phyloP scores from a whole-genome alignment of 441 rosid genomes.

The Populus hybrid region DNA sequence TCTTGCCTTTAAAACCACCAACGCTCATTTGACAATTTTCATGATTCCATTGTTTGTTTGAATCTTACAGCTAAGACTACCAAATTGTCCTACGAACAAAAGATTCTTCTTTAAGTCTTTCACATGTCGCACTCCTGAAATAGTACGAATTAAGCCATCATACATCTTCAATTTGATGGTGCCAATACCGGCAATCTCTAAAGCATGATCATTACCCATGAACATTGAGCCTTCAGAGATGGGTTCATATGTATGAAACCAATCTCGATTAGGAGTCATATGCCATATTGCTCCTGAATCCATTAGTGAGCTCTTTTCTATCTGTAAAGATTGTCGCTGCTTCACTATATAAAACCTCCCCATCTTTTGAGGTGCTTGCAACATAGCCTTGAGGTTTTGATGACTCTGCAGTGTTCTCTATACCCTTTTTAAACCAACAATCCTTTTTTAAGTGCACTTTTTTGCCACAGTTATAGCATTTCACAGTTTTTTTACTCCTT shows the following conservation, averaged over 20 bases:
- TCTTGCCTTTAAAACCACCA: no score
- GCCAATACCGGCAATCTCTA: not conserved
- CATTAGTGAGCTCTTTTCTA: not conserved
- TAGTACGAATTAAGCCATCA: not conserved
- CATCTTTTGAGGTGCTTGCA: not conserved
- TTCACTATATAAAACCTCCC: no score
- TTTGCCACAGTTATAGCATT: not conserved
- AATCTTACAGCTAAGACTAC: no score
- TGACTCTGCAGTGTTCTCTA: no score
- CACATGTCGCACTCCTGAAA: not conserved
- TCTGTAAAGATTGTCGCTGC: no score
- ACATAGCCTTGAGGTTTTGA: not conserved
- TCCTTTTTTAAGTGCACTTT: not conserved
- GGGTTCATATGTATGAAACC: not conserved
- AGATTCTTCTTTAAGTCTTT: not conserved
- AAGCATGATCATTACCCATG: not conserved
- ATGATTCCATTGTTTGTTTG: no score
- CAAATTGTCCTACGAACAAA: not conserved
- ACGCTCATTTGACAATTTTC: no score
- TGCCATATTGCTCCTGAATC: not conserved
- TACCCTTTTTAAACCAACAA: not conserved
- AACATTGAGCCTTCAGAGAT: slow-evolving; percentile 4
- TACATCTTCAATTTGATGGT: slow-evolving; percentile 4
- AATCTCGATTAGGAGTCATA: not conserved
- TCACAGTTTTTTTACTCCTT: not conserved